Base-by-base conservation (phyloP, 805 yeast species). In the Naumovozyma baii region DNA sequence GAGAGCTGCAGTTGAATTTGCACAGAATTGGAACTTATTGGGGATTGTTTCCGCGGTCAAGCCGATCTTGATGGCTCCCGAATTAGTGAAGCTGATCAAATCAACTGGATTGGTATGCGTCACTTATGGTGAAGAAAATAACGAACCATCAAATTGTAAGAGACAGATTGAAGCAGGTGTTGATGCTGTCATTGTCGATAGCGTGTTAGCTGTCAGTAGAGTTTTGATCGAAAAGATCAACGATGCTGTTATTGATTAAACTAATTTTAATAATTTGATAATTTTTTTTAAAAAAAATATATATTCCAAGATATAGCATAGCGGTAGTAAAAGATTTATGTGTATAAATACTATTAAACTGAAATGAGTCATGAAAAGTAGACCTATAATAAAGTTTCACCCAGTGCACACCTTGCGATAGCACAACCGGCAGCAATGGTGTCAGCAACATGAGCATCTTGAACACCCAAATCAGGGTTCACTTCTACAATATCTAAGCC, bases 151-250 rank as follows among this genome's bases (percentile, higher is more conserved):
- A 41, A 78, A 78, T 45, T 87, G 94, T 20, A 78, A 77, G 49
- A 66, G 83, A 41, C 96, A 90, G 61, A 80, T 90, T 80, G 78
- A 76, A 46, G 88, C 94, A 3, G 97, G 97, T 7, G 95, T 90
- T 10, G 97, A 90, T 68, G 98, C 98, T 0, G 96, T 90, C n/a
- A 90, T 90, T 63, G 96, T 85, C 3, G 97, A 90, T 62, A 80
- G 85, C 40, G 97, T 90, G 2, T 68, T 88, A 53, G 96, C 95
- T 0, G 94, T 88, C n/a, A 71, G 95, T 55, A 81, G 81, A 51
- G 95, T 84, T 5, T 68, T 88, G 45, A 73, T 75, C 13, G 15
- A 29, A 29, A 22, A 22, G 10, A 22, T 22, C 10, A 22, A 22
- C 26, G 26, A 22, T 10, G 26, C 10, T 22, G 26, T 22, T 22